A percentile compares a stretch with the other conserved stretches of the same genome.
Conservation (phyloP, 192 early-diverging fungal species). For the Backusella tuberculispora region DNA sequence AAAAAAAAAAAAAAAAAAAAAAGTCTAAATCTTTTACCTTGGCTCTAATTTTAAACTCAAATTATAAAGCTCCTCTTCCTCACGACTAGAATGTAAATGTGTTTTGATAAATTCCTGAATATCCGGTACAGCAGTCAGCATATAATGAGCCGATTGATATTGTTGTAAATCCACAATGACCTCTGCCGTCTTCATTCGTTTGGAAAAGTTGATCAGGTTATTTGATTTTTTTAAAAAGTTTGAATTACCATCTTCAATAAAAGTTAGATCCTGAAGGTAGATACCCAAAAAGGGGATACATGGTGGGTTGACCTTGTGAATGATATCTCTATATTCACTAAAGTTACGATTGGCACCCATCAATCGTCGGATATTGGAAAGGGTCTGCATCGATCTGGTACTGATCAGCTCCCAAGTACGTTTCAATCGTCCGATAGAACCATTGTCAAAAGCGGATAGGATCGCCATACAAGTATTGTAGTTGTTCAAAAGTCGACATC, state of each 20-base stretch:
- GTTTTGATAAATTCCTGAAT: conserved; percentile 79
- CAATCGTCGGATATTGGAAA: conserved; percentile 66
- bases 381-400: conserved; percentile 54
- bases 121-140: conserved; percentile 76
- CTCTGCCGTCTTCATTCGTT: conserved; percentile 84
- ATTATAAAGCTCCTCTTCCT: conserved; percentile 77
- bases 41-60: conserved; percentile 83
- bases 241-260: conserved; percentile 88
- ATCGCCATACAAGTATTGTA: conserved; percentile 91
- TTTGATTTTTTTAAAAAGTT: conserved; percentile 64
- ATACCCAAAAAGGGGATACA: conserved; percentile 84
- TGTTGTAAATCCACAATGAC: conserved; percentile 89
- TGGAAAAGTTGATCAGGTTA: conserved; percentile 90
- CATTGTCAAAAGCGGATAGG: conserved; percentile 81
- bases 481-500: conserved; percentile 85
- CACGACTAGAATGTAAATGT: conserved; percentile 67
- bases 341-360: conserved; percentile 87
- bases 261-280: conserved; percentile 85
- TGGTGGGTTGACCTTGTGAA: conserved; percentile 77
- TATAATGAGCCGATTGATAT: conserved; percentile 84
- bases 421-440: conserved; percentile 85
- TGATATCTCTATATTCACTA: conserved; percentile 75
- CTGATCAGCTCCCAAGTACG: conserved; percentile 80
- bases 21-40: conserved; percentile 42
- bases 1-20: neutral